phyloP scores from a whole-genome alignment of 768 basidiomycete genomes.

The Gautieria morchelliformis region DNA sequence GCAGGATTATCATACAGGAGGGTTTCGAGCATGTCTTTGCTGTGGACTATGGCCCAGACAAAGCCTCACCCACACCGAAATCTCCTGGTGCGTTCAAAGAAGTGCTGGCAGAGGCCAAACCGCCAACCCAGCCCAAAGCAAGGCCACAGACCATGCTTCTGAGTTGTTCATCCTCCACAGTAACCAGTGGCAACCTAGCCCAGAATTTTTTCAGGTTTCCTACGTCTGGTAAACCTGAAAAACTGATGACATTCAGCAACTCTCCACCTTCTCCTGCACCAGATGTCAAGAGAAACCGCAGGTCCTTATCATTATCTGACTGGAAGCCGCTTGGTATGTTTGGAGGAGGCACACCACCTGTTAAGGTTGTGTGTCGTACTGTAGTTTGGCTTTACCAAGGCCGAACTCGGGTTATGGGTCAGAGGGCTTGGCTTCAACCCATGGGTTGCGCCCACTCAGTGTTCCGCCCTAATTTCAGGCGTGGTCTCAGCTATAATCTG shows the following conservation, averaged over 20 bases:
- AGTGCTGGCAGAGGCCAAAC: constrained; percentile 4
- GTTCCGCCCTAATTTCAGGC: too few species aligned
- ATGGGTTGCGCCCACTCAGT: too few species aligned
- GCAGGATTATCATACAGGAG: constrained; percentile 92
- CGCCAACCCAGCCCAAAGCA: constrained; percentile 7
- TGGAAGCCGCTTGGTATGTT: constrained; percentile 70
- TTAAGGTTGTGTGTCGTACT: too few species aligned
- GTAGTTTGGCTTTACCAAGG: too few species aligned
- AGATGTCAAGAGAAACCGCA: constrained; percentile 43
- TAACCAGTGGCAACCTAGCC: not conserved
- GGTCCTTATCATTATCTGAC: constrained; percentile 72
- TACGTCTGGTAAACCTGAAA: not conserved
- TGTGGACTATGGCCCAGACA: constrained; percentile 65
- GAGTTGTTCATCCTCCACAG: not conserved
- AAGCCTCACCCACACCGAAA: constrained; percentile 29
- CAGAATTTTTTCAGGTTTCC: not conserved
- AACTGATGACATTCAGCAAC: too few species aligned
- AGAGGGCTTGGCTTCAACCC: too few species aligned
- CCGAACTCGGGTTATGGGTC: too few species aligned
- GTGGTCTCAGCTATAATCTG: too few species aligned
- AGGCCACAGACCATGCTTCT: constrained; percentile 4
- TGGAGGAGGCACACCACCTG: too few species aligned
- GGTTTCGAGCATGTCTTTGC: too few species aligned
- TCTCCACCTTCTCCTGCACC: too few species aligned
- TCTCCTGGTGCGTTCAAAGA: constrained; percentile 10